phyloP scores from a whole-genome alignment of 106 monocot species.

The Agapanthus africanus region DNA sequence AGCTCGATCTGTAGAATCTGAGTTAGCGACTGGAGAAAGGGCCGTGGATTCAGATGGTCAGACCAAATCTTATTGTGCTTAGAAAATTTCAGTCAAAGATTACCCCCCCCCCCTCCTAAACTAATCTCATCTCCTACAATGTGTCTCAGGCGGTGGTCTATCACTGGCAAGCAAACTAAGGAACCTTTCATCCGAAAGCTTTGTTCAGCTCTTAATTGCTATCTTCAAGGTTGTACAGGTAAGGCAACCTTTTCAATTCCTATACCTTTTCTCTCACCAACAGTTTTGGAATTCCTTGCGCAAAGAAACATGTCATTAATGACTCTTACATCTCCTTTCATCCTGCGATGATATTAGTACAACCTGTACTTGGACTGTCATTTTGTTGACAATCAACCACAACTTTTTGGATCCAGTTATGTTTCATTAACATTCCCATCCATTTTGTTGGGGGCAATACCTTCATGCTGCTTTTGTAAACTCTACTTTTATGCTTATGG shows the following conservation, averaged over 20 bases:
- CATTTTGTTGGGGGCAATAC: not conserved
- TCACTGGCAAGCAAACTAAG: conserved; percentile 89
- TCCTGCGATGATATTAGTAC: not conserved
- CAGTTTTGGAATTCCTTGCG: not conserved
- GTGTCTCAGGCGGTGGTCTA: conserved; percentile 55
- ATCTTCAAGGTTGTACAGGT: conserved; percentile 92
- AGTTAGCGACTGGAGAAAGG: conserved; percentile 47
- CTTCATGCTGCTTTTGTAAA: not conserved
- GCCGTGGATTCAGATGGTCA: conserved; percentile 74
- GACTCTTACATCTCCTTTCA: not conserved
- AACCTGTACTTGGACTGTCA: not conserved
- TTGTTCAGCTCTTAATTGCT: conserved; percentile 87
- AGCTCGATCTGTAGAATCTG: conserved; percentile 48
- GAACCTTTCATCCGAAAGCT: conserved; percentile 81
- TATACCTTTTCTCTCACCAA: too few relatives aligned
- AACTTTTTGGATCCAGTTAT: not conserved
- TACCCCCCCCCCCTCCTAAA: too few relatives aligned
- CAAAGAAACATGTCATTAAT: not conserved
- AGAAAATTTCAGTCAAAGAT: not conserved
- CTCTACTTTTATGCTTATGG: not conserved
- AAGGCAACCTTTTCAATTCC: conserved; percentile 3
- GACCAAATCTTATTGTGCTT: conserved; percentile 3
- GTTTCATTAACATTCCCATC: not conserved
- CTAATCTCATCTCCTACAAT: not conserved
- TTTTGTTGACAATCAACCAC: not conserved